Evolutionary conservation across 768 basidiomycete species (phyloP).

Genomic region (Boletus rubropictus): DNA sequence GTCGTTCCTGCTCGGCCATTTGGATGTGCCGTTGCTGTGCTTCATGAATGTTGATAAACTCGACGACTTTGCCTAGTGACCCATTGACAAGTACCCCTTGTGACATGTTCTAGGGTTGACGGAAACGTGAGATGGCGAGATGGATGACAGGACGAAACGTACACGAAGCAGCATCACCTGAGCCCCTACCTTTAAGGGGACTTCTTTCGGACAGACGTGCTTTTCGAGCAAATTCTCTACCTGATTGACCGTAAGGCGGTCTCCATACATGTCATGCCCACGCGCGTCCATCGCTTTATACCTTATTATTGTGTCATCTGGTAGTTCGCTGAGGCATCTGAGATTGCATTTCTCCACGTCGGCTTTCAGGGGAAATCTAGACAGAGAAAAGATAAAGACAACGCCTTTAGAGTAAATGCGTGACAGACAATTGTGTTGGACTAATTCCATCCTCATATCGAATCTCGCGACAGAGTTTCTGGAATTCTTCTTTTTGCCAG

Average conservation of each 20-base stretch:
- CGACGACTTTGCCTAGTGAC: conserved; percentile 71
- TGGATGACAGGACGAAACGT: background rate
- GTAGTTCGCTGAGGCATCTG: conserved; percentile 14
- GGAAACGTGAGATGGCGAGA: background rate
- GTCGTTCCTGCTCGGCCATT: conserved; percentile 27
- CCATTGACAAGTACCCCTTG: conserved; percentile 67
- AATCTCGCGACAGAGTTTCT: conserved; percentile 55
- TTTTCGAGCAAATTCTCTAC: conserved; percentile 38
- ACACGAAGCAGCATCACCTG: conserved; percentile 71
- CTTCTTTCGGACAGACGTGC: conserved; percentile 42
- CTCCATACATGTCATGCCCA: conserved; percentile 36
- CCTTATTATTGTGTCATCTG: conserved; percentile 26
- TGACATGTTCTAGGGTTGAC: conserved; percentile 26
- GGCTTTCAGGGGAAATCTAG: conserved; percentile 26
- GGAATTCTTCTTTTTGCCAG: conserved; percentile 66
- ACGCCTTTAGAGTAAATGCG: background rate
- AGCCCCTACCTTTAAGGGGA: conserved; percentile 56
- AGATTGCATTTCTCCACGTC: conserved; percentile 25
- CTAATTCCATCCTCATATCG: conserved; percentile 74
- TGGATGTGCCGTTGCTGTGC: conserved; percentile 23
- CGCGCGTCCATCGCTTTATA: conserved; percentile 42
- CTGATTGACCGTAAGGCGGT: conserved; percentile 26
- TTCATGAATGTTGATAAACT: conserved; percentile 28
- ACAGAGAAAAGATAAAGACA: background rate
- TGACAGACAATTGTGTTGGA: conserved; percentile 80